Conservation (phyloP, 176 grass and related monocot species). For the Hordeum marinum region DNA sequence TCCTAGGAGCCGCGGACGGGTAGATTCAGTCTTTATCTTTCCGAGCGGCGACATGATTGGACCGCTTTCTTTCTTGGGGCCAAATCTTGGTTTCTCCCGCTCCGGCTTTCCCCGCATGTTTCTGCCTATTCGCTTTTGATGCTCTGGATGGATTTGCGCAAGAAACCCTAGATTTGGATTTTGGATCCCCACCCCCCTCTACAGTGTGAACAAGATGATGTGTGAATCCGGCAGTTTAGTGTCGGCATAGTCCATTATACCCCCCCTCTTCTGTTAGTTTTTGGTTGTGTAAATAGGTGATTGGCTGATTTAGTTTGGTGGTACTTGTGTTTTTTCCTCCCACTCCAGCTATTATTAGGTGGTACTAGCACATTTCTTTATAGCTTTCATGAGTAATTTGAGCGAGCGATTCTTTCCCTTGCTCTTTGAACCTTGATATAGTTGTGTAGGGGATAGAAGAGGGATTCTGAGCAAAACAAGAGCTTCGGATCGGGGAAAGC, state of each 20-base stretch:
- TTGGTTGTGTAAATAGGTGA: neutral
- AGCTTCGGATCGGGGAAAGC: neutral
- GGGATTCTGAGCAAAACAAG: neutral
- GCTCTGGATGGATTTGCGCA: neutral
- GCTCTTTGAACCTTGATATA: neutral
- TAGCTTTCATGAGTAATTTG: neutral
- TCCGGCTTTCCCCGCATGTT: neutral
- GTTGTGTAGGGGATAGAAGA: neutral
- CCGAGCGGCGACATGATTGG: neutral
- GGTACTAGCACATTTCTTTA: neutral
- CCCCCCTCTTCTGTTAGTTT: neutral
- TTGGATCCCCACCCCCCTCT: neutral
- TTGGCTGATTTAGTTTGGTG: neutral
- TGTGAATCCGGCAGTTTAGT: neutral
- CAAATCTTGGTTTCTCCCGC: neutral
- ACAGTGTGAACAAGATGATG: neutral
- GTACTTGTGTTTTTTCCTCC: neutral
- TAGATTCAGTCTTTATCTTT: slow-evolving; percentile 18
- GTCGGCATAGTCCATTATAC: neutral
- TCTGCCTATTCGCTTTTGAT: neutral
- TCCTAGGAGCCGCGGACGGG: neutral
- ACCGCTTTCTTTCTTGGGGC: neutral
- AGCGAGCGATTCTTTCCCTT: neutral
- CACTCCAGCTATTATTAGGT: neutral
- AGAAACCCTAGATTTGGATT: neutral